These are phyloP conservation scores for Ascosphaera acerosa DNA, from an alignment of 2,329 filamentous ascomycete species.

Conservation along the genomic window DNA sequence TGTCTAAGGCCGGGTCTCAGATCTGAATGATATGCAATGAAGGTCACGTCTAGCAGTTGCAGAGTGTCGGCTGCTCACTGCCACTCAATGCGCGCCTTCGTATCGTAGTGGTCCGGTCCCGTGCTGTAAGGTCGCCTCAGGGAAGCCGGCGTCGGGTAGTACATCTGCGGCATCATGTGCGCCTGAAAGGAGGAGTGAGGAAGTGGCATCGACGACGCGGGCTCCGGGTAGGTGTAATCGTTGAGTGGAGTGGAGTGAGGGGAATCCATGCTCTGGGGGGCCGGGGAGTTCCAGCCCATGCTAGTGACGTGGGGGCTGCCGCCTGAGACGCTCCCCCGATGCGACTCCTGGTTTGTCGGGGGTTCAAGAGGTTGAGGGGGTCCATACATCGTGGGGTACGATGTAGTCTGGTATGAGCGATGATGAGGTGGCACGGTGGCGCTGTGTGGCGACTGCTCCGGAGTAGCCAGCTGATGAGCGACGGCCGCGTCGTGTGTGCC, in stretches of 20 bases:
- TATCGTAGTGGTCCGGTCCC: slow-evolving; percentile 41
- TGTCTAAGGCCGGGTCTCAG: too few species aligned
- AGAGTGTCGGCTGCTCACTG: too few species aligned
- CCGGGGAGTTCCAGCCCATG: slow-evolving; percentile 68
- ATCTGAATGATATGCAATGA: too few species aligned
- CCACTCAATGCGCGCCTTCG: slow-evolving; percentile 27
- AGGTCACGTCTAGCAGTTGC: too few species aligned
- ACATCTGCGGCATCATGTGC: slow-evolving; percentile 35
- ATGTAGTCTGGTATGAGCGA: slow-evolving; percentile 44
- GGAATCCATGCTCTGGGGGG: slow-evolving; percentile 45
- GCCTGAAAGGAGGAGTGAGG: slow-evolving; percentile 24
- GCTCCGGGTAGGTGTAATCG: slow-evolving; percentile 64
- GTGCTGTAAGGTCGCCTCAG: slow-evolving; percentile 52
- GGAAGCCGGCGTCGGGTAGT: slow-evolving; percentile 43
- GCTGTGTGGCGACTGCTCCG: slow-evolving; percentile 37
- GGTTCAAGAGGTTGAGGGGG: slow-evolving; percentile 64
- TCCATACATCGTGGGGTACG: slow-evolving; percentile 62
- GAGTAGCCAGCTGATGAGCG: slow-evolving; percentile 35
- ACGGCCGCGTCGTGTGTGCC: slow-evolving; percentile 42
- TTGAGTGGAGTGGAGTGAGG: slow-evolving; percentile 36
- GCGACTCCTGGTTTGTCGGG: slow-evolving; percentile 51
- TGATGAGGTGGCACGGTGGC: slow-evolving; percentile 25
- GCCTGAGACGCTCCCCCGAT: slow-evolving; percentile 44
- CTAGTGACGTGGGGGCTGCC: slow-evolving; percentile 68
- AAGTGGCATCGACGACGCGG: too few species aligned